phyloP scores from a whole-genome alignment of 331 rosid genomes.

The Quercus tomentella region DNA sequence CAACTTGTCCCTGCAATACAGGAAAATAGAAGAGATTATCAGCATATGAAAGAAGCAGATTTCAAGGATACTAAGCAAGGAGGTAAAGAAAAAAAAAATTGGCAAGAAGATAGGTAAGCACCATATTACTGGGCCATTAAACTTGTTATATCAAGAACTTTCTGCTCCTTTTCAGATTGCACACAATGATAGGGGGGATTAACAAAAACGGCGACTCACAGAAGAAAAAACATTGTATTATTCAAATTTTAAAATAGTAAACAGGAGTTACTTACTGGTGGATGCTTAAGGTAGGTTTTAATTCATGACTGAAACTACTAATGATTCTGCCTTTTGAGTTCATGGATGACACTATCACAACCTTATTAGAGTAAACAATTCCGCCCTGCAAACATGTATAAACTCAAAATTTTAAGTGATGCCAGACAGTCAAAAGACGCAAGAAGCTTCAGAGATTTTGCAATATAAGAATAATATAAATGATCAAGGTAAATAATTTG shows the following conservation, averaged over 20 bases:
- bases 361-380: constrained; percentile 74
- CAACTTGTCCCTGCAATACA: constrained; percentile 69
- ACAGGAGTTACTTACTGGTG: constrained; percentile 49
- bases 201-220: not conserved
- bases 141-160: not conserved
- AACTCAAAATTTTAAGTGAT: constrained; percentile 13
- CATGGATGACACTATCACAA: constrained; percentile 63
- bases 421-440: constrained; percentile 8
- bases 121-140: not conserved
- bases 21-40: not conserved
- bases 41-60: not conserved
- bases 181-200: not conserved
- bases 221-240: constrained; percentile 12
- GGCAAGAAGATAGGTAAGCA: not conserved
- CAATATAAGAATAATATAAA: not conserved
- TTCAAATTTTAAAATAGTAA: constrained; percentile 1
- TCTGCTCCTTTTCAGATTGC: constrained; percentile 9
- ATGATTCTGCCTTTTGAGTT: constrained; percentile 55
- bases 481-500: not conserved
- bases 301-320: constrained; percentile 51
- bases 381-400: constrained; percentile 68
- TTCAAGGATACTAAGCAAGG: not conserved
- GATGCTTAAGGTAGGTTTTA: constrained; percentile 63
- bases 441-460: not conserved
- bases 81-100: not conserved